Evolutionary conservation across 371 early-diverging fungal species (phyloP).

Genomic region (Mortierella sp.): DNA sequence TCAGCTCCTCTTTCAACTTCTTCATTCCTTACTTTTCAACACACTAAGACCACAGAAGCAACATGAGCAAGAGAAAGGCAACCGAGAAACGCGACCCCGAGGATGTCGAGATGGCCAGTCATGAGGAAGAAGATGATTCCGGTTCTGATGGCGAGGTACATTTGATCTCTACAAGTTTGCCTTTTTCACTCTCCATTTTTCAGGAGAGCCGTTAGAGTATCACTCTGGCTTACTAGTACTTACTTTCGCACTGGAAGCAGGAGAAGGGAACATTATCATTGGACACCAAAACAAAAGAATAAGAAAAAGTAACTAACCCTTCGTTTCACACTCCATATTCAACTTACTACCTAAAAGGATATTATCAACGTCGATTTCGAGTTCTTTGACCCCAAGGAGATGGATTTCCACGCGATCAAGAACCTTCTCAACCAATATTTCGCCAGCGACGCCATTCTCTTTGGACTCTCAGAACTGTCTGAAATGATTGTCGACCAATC

Average conservation of each 20-base stretch:
- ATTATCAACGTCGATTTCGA: constrained; percentile 96
- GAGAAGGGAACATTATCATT: too few species aligned
- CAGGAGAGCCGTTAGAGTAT: background rate
- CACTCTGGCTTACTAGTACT: too few species aligned
- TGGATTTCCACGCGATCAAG: constrained; percentile 95
- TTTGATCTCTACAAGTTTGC: background rate
- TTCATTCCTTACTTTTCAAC: constrained; percentile 3
- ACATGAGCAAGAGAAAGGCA: constrained; percentile 65
- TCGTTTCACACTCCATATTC: background rate
- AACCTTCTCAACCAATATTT: constrained; percentile 85
- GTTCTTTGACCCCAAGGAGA: constrained; percentile 90
- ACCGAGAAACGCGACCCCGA: constrained; percentile 46
- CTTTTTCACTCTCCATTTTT: background rate
- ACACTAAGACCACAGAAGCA: background rate
- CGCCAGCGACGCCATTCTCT: constrained; percentile 82
- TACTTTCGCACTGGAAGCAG: too few species aligned
- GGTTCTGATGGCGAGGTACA: constrained; percentile 64
- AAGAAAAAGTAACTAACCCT: background rate
- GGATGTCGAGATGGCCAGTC: constrained; percentile 52
- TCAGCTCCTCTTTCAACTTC: background rate
- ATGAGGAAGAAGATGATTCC: constrained; percentile 58
- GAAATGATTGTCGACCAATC: constrained; percentile 89
- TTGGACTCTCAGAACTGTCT: constrained; percentile 83
- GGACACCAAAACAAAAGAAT: background rate
- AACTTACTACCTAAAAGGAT: constrained; percentile 60